Base-by-base conservation (phyloP, 768 basidiomycete species). In the Hypholoma sublateritium region DNA sequence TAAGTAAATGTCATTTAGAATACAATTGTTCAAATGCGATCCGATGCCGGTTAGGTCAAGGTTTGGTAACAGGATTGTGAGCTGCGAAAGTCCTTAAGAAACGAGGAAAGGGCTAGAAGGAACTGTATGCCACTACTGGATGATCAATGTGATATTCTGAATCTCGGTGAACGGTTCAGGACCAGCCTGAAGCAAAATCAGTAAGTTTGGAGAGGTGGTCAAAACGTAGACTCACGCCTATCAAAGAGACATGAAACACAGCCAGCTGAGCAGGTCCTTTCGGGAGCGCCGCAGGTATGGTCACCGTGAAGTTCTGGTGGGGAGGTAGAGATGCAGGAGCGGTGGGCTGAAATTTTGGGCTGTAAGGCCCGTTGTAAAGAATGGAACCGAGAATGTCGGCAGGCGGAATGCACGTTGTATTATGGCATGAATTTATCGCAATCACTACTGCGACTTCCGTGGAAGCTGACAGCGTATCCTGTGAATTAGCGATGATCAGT, bases 361-460 rank as follows among this genome's bases (percentile, higher is more conserved):
- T 60, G 56, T 72, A 83, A 9, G 66, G 66, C 16, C 81, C 82
- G 42, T 74, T 76, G 65, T 79, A 82, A 45, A 83, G 67, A n/a
- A 82, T 72, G 9, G 53, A 61, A 12, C 81, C 81, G 62, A 82
- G 57, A 16, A 66, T 53, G 5, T 67, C 68, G 1, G 55, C 43
- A 7, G 66, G 67, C 6, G 67, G 32, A 14, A 54, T 43, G 58
- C 73, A 69, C 42, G 61, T 53, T 32, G 47, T 58, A 16, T 61
- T 39, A 5, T 57, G 56, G 49, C 72, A 83, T 32, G 74, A 73
- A 43, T 69, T 67, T 25, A 83, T 35, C 5, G 72, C 79, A 50
- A 83, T 74, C 25, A 76, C 76, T 49, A 83, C 65, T 13, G 74
- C 78, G 2, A 83, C 74, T 56, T 82, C 80, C 36, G 64, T 67